phyloP scores from a whole-genome alignment of 352 stramenopile species.

The Phytophthora foliorum region DNA sequence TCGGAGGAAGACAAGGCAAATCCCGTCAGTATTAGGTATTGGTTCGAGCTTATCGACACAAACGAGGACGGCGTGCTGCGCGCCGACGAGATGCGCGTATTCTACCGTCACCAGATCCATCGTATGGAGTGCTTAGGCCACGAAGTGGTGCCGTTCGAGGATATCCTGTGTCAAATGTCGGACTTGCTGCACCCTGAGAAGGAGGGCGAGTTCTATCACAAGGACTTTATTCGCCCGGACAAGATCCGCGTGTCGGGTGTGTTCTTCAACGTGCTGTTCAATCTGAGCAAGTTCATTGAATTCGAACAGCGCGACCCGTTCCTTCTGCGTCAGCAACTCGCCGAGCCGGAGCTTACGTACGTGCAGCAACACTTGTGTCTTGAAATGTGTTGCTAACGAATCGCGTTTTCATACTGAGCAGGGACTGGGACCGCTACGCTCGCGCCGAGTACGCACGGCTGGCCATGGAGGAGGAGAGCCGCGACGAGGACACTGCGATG shows the following conservation, averaged over 20 bases:
- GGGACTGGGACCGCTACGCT: slow-evolving; percentile 98
- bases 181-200: slow-evolving; percentile 81
- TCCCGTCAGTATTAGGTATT: slow-evolving; percentile 96
- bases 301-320: slow-evolving; percentile 99
- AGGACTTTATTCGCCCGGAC: slow-evolving; percentile 85
- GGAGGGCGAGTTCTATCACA: slow-evolving; percentile 85
- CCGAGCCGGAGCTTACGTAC: slow-evolving; percentile 88
- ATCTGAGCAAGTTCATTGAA: slow-evolving; percentile 99
- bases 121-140: slow-evolving; percentile 98
- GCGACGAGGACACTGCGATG: slow-evolving; percentile 90
- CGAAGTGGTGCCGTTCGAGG: slow-evolving; percentile 98
- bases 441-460: slow-evolving; percentile 97
- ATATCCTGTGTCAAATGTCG: slow-evolving; percentile 99
- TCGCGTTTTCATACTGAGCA: slow-evolving; percentile 22
- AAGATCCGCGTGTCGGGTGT: slow-evolving; percentile 95
- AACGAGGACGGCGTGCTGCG: slow-evolving; percentile 97
- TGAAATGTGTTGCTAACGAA: slow-evolving; percentile 4
- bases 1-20: slow-evolving; percentile 99
- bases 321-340: slow-evolving; percentile 94
- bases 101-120: slow-evolving; percentile 95
- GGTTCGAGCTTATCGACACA: slow-evolving; percentile 98
- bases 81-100: slow-evolving; percentile 96
- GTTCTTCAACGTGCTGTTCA: slow-evolving; percentile 99
- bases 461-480: slow-evolving; percentile 97
- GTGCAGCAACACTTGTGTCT: slow-evolving; percentile 40